Base-by-base conservation (phyloP, 1,139 yeast genomes). In the Taphrina confusa region DNA sequence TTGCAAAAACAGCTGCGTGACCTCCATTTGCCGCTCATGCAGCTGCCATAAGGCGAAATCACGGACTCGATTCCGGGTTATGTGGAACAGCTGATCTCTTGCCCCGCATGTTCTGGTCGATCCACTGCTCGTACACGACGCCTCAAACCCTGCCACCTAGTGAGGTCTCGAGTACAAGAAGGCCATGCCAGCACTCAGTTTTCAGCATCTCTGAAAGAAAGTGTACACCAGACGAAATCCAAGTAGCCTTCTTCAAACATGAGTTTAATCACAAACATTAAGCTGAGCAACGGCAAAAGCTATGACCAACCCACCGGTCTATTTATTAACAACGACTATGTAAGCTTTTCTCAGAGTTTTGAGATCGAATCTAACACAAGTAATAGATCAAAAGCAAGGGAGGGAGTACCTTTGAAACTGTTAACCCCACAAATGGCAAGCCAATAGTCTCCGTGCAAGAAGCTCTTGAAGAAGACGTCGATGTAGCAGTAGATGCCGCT, bases 401-500 rank as follows among this genome's bases (percentile, higher is more conserved):
- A 37, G 69, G 69, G 57, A 66, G 68, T 30, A 74, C 85, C 31
- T 87, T 88, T 22, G 74, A 84, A 63, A 84, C 82, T 73, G 82
- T 83, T 72, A 79, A 83, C 73, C 83, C 84, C 66, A 79, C 83
- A 30, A 86, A 91, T 22, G 91, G 85, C 18, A 82, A 85, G 68
- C 75, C 75, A 63, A 83, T 86, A 66, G 81, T 86, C 16, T 70
- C 79, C 1, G 90, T 89, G 11, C 82, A 81, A 65, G 82, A 83
- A 37, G 96, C 92, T 4, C 77, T 76, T 27, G 80, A 74, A 18
- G 80, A 76, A 50, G 96, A 89, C 68, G 85, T 89, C 42, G 89
- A 89, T 70, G 67, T 71, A 54, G 96, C 96, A 1, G 96, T 88
- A 1, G 75, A 74, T 6, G 84, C 86, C 23, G 96, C 96, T 12